Evolutionary conservation across 139 green algal genomes (phyloP), one percentile per base, ranked within the genome.

Genomic region (Nannochloris sp.): DNA sequence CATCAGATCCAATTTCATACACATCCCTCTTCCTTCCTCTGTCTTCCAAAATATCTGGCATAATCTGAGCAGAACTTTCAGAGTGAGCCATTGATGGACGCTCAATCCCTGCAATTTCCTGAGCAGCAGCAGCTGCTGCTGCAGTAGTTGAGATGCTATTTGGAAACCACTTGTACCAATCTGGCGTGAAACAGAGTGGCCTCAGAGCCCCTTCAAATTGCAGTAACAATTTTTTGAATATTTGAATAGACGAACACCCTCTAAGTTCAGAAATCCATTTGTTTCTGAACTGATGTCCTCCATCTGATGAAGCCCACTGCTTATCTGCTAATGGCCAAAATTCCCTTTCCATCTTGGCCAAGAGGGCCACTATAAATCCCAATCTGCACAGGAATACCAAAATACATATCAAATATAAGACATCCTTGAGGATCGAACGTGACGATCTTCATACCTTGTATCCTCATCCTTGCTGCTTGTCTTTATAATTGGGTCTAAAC

Each of bases 301-400:
- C 61, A 26, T 56, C 28, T 9, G 14, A 56, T 1, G 29, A 23
- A n/a, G 37, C 68, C 79, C 79, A 85, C 10, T 56, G 64, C 2
- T 73, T 73, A 26, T 81, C 79, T 17, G 68, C 28, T 67, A 83
- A 66, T 4, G 53, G 57, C 69, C 73, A 84, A 56, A 77, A 73
- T 45, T 81, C 76, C 9, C 67, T 63, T 61, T 85, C 79, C 11
- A 76, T 44, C 36, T 66, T 66, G 26, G 70, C 31, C 11, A 72
- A 50, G 20, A 71, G 61, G 25, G 72, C 69, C 8, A 79, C 30
- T 17, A 80, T 23, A 10, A 50, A 61, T 26, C 28, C 26, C 51
- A 83, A 49, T 70, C 77, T 83, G 72, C 26, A 31, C 0, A 28
- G 20, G 6, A 56, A 64, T 49, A 49, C 23, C 4, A 37, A 17